phyloP scores from a whole-genome alignment of 176 grass and related monocot genomes.

The Ampelocalamus luodianensis region DNA sequence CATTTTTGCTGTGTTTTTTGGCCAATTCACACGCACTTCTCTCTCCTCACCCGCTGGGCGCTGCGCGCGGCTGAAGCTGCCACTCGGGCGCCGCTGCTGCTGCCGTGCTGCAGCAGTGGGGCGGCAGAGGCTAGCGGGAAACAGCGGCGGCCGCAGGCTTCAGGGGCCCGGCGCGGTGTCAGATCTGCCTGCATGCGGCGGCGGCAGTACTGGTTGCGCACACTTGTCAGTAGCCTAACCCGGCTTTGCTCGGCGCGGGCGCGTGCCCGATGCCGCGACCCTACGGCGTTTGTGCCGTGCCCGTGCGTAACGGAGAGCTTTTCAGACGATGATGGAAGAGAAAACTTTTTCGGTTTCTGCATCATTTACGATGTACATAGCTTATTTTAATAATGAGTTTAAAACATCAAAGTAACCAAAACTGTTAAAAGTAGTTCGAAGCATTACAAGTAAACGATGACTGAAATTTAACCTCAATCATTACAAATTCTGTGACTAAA shows the following conservation, averaged over 20 bases:
- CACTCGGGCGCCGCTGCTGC: background rate
- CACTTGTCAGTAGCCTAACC: background rate
- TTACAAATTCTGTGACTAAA: too few relatives aligned
- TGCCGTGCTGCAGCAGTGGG: background rate
- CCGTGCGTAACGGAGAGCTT: too few relatives aligned
- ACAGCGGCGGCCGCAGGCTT: constrained; percentile 42
- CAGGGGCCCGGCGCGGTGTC: constrained; percentile 3
- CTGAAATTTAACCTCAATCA: too few relatives aligned
- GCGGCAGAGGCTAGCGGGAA: background rate
- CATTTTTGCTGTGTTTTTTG: background rate
- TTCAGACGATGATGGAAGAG: too few relatives aligned
- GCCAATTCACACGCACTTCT: background rate
- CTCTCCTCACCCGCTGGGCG: constrained; percentile 33
- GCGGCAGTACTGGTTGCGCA: background rate
- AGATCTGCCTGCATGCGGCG: constrained; percentile 28
- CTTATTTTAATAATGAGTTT: too few relatives aligned
- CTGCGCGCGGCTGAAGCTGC: constrained; percentile 17
- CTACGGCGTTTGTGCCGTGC: background rate
- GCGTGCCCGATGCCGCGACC: background rate
- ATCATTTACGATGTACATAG: too few relatives aligned
- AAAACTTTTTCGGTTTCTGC: too few relatives aligned
- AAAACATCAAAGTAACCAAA: too few relatives aligned
- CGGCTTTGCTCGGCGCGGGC: background rate
- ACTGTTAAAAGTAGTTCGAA: too few relatives aligned
- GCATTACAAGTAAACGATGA: too few relatives aligned